Percentiles rank a stretch among this genome's conserved stretches.
Evolutionary conservation across 148 eudicot species (phyloP).

Genomic region (Rhododendron ovatum): DNA sequence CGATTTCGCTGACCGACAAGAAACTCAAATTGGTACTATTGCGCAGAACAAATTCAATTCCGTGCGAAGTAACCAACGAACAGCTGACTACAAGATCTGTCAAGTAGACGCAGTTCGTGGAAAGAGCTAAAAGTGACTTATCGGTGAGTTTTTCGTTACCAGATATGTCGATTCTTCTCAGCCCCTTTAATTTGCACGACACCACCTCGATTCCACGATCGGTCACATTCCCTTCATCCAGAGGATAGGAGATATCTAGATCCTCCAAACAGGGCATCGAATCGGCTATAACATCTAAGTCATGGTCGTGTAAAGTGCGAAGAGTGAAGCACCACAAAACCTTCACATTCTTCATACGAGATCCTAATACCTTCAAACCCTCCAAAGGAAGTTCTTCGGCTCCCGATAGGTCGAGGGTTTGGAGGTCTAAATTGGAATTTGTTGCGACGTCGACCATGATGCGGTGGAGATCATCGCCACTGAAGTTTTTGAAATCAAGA

Average conservation of each 20-base stretch:
- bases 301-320: conserved; percentile 22
- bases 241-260: conserved; percentile 32
- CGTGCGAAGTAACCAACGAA: conserved; percentile 34
- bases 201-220: conserved; percentile 43
- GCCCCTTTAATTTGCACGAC: conserved; percentile 30
- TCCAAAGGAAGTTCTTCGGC: conserved; percentile 22
- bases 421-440: conserved; percentile 19
- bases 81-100: conserved; percentile 43
- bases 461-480: background rate
- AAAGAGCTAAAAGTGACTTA: conserved; percentile 38
- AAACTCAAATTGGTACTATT: conserved; percentile 29
- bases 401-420: conserved; percentile 36
- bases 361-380: conserved; percentile 16
- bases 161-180: conserved; percentile 47
- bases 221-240: conserved; percentile 22
- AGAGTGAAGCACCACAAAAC: conserved; percentile 21
- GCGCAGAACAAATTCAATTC: conserved; percentile 30
- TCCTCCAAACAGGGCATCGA: conserved; percentile 43
- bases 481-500: background rate
- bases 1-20: conserved; percentile 13
- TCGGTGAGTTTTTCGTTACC: conserved; percentile 47
- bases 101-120: conserved; percentile 38
- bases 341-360: conserved; percentile 25
- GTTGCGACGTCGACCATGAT: conserved; percentile 25
- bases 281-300: conserved; percentile 27